Evolutionary conservation across 805 yeast species (phyloP), one percentile per base, ranked within the genome.

Genomic region (Priceomyces haplophilus): DNA sequence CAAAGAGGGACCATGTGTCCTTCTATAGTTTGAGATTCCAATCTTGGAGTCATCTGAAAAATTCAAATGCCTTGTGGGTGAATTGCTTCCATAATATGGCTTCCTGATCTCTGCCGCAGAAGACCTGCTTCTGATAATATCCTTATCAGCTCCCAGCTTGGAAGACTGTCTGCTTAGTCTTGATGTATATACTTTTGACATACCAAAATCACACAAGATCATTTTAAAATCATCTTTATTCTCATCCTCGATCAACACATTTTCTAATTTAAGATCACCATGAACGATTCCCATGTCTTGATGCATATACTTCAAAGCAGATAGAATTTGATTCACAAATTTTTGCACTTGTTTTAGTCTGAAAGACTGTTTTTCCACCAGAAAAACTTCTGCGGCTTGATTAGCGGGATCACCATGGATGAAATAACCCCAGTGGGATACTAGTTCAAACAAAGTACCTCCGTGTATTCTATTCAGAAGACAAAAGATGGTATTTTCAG

Each of bases 191-290:
- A 61, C 58, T 20, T 70, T 53, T 4, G 80, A 66, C 95, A 90
- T 87, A 4, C 98, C 98, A 66, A 90, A 90, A 63, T 90, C 98
- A 64, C 97, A 87, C 5, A 90, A 58, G 19, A 83, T 57, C 48
- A 87, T 69, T 34, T 65, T 66, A 37, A 52, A 50, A 20, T 49
- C 36, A 16, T 69, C 65, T 7, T 52, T 44, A 23, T 46, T 52
- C 25, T 42, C 48, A 30, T 55, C 55, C 47, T 82, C 82, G 20
- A 87, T 59, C 34, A 88, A 65, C 47, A 91, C 85, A 55, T 88
- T 88, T 53, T 88, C 96, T 34, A 88, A 69, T 62, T 88, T 88
- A 37, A 88, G 61, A 63, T 88, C 96, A 2, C 96, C 90, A 54
- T 88, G 96, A 7, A 83, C 85, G 24, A 86, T 71, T 1, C 82